These are phyloP conservation scores for Paramyrothecium sp. DNA, from an alignment of 2,329 filamentous ascomycete species.

Conservation along the genomic window DNA sequence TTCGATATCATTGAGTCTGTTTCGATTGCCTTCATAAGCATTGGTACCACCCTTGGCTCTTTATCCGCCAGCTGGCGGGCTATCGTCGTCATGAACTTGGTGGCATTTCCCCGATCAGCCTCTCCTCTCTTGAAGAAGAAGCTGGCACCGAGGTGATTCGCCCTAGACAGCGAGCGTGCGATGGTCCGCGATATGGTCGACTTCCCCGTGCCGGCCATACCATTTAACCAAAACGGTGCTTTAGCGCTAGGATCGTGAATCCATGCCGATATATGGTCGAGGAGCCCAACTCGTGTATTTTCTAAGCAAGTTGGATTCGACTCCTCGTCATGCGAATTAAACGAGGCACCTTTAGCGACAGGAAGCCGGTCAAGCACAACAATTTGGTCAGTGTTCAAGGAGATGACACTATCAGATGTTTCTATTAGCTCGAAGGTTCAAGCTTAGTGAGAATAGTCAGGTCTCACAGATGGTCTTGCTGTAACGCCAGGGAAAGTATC, in stretches of 20 bases:
- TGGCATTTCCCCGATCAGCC: constrained; percentile 30
- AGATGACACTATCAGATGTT: background rate
- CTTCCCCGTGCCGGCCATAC: constrained; percentile 37
- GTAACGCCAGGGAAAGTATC: background rate
- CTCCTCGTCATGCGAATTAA: constrained; percentile 29
- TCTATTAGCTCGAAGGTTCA: background rate
- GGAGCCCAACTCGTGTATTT: constrained; percentile 27
- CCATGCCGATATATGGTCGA: constrained; percentile 27
- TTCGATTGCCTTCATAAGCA: constrained; percentile 25
- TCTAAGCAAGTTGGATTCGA: constrained; percentile 25
- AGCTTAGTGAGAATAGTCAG: background rate
- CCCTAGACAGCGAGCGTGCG: constrained; percentile 18
- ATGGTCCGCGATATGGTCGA: constrained; percentile 35
- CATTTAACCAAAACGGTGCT: constrained; percentile 34
- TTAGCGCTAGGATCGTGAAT: constrained; percentile 13
- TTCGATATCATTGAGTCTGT: constrained; percentile 23
- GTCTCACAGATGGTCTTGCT: background rate
- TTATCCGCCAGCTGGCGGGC: constrained; percentile 26
- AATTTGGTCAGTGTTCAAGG: constrained; percentile 17
- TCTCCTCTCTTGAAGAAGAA: constrained; percentile 46
- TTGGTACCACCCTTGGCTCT: constrained; percentile 21
- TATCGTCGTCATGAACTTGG: constrained; percentile 37
- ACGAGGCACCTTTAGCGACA: constrained; percentile 17
- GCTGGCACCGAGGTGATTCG: constrained; percentile 25
- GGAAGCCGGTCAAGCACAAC: constrained; percentile 15